Percentiles rank a stretch among this genome's conserved stretches.
Conservation (phyloP, 495 filamentous ascomycete species). For the Venustampulla echinocandica region DNA sequence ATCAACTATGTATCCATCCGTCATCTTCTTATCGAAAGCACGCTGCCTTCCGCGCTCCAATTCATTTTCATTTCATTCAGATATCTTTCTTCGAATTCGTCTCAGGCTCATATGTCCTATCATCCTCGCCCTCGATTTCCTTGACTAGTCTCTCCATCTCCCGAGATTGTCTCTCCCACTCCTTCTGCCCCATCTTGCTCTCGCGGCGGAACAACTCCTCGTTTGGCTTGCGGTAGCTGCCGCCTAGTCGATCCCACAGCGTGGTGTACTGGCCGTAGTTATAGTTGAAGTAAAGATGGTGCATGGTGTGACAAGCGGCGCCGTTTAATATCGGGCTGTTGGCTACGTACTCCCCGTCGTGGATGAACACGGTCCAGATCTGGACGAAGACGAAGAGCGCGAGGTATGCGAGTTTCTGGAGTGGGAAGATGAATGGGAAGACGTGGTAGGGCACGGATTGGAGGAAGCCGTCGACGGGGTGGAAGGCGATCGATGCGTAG, state of each 20-base stretch:
- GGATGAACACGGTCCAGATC: constrained; percentile 95
- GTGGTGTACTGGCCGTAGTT: constrained; percentile 98
- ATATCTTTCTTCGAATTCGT: constrained; percentile 8
- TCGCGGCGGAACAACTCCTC: constrained; percentile 79
- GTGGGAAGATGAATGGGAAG: constrained; percentile 87
- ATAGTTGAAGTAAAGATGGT: constrained; percentile 98
- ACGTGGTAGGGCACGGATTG: constrained; percentile 90
- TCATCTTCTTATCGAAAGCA: too few relatives aligned
- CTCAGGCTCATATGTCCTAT: constrained; percentile 52
- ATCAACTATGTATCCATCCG: too few relatives aligned
- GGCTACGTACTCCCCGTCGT: constrained; percentile 92
- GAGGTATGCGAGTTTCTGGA: constrained; percentile 86
- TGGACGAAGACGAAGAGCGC: constrained; percentile 87
- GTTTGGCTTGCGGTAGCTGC: constrained; percentile 84
- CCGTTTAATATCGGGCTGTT: constrained; percentile 87
- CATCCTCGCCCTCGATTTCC: constrained; percentile 83
- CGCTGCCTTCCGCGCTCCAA: too few relatives aligned
- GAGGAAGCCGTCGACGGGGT: constrained; percentile 88
- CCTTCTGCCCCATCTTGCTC: constrained; percentile 73
- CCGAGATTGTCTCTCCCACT: constrained; percentile 71
- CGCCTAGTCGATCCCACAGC: constrained; percentile 84
- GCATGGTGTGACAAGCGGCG: constrained; percentile 92
- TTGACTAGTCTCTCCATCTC: constrained; percentile 83
- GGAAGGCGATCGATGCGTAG: constrained; percentile 87
- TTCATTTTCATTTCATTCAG: too few relatives aligned